Evolutionary conservation across 2,329 filamentous ascomycete genomes (phyloP).

Genomic region (Epichloe baconii): DNA sequence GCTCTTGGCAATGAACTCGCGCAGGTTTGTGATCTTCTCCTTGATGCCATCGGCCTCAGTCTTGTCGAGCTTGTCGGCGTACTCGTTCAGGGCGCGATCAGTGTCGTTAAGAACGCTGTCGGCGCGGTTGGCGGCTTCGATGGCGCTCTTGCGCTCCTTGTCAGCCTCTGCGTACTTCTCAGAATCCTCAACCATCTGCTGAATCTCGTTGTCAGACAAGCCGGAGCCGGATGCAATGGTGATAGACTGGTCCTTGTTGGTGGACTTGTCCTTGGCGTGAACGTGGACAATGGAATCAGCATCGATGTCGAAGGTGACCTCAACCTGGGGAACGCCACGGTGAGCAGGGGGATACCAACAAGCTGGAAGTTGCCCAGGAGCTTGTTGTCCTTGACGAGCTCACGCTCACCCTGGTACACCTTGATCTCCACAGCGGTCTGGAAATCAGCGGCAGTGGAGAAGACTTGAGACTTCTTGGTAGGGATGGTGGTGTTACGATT

Average conservation of each 20-base stretch:
- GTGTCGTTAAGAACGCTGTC: constrained; percentile 96
- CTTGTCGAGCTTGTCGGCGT: constrained; percentile 93
- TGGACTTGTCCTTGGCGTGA: constrained; percentile 97
- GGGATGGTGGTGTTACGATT: constrained; percentile 99
- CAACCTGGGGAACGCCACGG: constrained; percentile 89
- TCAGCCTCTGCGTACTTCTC: constrained; percentile 92
- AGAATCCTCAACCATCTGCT: constrained; percentile 95
- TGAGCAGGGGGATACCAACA: constrained; percentile 93
- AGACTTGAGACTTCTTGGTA: constrained; percentile 97
- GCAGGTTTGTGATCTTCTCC: constrained; percentile 79
- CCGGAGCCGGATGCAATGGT: constrained; percentile 96
- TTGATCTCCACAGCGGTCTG: constrained; percentile 99
- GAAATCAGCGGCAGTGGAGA: constrained; percentile 96
- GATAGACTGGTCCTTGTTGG: constrained; percentile 98
- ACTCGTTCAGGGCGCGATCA: constrained; percentile 96
- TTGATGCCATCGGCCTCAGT: constrained; percentile 81
- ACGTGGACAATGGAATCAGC: constrained; percentile 97
- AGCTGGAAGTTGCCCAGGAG: constrained; percentile 98
- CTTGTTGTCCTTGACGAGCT: constrained; percentile 98
- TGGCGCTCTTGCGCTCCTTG: constrained; percentile 91
- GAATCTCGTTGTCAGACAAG: constrained; percentile 87
- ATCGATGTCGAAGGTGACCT: constrained; percentile 98
- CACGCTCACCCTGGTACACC: constrained; percentile 99
- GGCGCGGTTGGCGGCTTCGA: constrained; percentile 93
- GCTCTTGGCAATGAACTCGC: constrained; percentile 86